Evolutionary conservation across 148 eudicot species (phyloP).

Genomic region (Cornus kousa): DNA sequence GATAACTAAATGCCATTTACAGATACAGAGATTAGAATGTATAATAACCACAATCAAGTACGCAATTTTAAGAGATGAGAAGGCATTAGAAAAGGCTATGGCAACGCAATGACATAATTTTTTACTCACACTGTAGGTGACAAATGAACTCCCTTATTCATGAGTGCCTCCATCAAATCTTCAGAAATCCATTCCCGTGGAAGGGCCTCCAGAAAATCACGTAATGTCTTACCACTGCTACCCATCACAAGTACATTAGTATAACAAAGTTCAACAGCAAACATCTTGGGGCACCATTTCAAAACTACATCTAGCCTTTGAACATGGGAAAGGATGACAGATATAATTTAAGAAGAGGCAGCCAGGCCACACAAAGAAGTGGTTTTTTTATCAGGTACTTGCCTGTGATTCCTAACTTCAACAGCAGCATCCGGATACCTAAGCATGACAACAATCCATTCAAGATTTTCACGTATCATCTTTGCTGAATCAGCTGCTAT

Average conservation of each 20-base stretch:
- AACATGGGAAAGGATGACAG: not conserved
- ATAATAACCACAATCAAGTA: constrained; percentile 2
- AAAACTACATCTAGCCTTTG: not conserved
- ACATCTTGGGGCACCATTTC: not conserved
- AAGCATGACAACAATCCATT: constrained; percentile 89
- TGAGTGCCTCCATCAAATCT: constrained; percentile 89
- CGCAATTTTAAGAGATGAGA: not conserved
- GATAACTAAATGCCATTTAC: constrained; percentile 49
- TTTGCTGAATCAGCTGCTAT: constrained; percentile 98
- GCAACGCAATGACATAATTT: constrained; percentile 3
- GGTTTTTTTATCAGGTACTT: constrained; percentile 22
- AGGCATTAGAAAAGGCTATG: not conserved
- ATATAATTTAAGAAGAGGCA: not conserved
- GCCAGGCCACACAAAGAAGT: constrained; percentile 7
- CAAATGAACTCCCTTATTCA: constrained; percentile 73
- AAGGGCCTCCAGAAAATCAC: constrained; percentile 91
- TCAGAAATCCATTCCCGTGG: constrained; percentile 99
- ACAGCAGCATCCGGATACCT: constrained; percentile 84
- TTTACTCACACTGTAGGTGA: constrained; percentile 85
- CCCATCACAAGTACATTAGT: constrained; percentile 12
- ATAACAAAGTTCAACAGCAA: constrained; percentile 9
- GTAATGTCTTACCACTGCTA: constrained; percentile 84
- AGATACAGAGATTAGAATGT: not conserved
- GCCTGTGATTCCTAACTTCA: constrained; percentile 89
- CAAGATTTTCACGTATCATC: constrained; percentile 96